Base-by-base conservation (phyloP, 2,329 filamentous ascomycete genomes). In the Aspergillus clavatus region DNA sequence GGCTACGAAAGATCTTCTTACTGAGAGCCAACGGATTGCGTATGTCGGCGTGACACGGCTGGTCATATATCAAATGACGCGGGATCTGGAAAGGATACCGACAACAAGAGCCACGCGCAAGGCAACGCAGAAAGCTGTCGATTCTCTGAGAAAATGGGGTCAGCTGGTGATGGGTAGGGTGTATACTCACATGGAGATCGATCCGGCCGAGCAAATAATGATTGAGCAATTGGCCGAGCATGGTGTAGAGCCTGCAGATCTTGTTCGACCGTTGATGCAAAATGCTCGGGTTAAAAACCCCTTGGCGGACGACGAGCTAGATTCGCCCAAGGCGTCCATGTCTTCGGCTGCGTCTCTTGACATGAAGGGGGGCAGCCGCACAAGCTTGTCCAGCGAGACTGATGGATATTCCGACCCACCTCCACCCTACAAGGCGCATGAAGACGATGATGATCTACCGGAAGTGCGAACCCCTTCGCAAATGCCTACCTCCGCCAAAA, bases 121-220 rank as follows among this genome's bases (percentile, higher is more conserved):
- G 65, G 73, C 82, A 35, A 65, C 89, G 8, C 76, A 80, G 23
- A 72, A 84, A 49, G 81, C 86, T 0, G 72, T 82, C 8, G 93
- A 96, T 66, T 80, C 83, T 27, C 84, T 87, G 72, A 86, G 86
- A 67, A 96, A 96, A 86, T 98, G 91, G 91, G 83, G 87, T 45
- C 93, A 98, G 66, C 94, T 94, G 72, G 95, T 95, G 79, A 98
- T 98, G 90, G 82, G 96, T 48, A 82, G 91, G 19, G 67, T 98
- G 10, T 98, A 97, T 66, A 75, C 82, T 10, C 93, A 98, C 68
- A 98, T 98, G 93, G 93, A 98, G 48, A 94, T 98, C 59, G 89
- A 84, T 60, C 75, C 84, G 26, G 67, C 69, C 47, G 93, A 98
- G 69, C 93, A 98, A 72, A 76, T 98, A 66, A 98, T 98, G 93